A percentile compares a stretch with the other conserved stretches of the same genome.
phyloP scores from a whole-genome alignment of 2,329 filamentous ascomycete genomes.

The Fusarium solani-melongenae region DNA sequence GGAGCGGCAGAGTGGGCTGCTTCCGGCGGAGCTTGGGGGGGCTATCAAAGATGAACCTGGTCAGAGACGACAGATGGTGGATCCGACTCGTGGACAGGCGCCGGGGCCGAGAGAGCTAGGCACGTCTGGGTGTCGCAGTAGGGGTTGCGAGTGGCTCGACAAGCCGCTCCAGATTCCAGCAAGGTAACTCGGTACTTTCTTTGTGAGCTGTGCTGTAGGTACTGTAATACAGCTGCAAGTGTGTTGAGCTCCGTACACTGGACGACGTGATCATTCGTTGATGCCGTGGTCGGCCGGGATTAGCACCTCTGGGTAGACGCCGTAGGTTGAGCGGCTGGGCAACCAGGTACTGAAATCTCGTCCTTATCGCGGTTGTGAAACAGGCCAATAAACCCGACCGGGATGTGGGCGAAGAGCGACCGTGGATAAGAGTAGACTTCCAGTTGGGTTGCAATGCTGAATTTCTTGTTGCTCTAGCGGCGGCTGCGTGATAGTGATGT shows the following conservation, averaged over 20 bases:
- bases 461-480: background rate
- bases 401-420: constrained; percentile 14
- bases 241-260: constrained; percentile 24
- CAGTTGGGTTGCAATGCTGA: background rate
- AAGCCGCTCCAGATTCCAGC: background rate
- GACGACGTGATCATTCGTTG: constrained; percentile 25
- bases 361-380: constrained; percentile 38
- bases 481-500: constrained; percentile 31
- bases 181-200: constrained; percentile 18
- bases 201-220: constrained; percentile 21
- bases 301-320: background rate
- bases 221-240: constrained; percentile 9
- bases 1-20: constrained; percentile 37
- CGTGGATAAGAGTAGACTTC: constrained; percentile 12
- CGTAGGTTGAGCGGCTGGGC: constrained; percentile 22
- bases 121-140: constrained; percentile 11
- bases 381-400: constrained; percentile 20
- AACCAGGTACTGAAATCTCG: constrained; percentile 38
- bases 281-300: constrained; percentile 17
- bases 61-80: constrained; percentile 27
- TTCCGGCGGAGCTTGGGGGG: constrained; percentile 40
- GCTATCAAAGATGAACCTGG: constrained; percentile 31
- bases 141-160: constrained; percentile 22
- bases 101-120: constrained; percentile 26
- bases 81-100: constrained; percentile 26